Base-by-base conservation (phyloP, 2,329 filamentous ascomycete species). In the Epichloe coenophiala region DNA sequence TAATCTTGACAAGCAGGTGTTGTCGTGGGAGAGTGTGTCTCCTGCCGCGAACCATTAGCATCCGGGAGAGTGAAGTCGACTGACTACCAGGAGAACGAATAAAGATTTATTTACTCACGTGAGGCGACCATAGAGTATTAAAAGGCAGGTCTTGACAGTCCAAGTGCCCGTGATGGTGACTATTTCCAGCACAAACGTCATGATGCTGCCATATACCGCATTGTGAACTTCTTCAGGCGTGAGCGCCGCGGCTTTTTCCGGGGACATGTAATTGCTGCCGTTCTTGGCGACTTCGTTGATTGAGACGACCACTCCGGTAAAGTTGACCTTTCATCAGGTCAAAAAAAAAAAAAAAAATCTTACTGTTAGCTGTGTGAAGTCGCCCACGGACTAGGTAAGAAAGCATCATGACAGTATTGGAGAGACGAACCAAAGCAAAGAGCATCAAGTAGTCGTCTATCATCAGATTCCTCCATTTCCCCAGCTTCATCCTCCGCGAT, bases 371-470 rank as follows among this genome's bases (percentile, higher is more conserved):
- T 1, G 46, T 23, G 13, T 33, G 31, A 46, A 35, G 5, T 46
- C 19, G 4, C 11, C n/a, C 11, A 7, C 11, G 19, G n/a, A 7
- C 17, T 36, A 19, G 39, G 15, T 15, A 3, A 40, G 7, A 33
- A 27, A n/a, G 19, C 7, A 21, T 12, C 21, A 13, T 8, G 17
- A 27, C 15, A 35, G n/a, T 15, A 15, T 15, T 2, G 17, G 45
- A 13, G 7, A 38, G 33, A 65, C 54, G 12, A 54, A 69, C 65
- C 19, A 74, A 63, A 6, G 73, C 70, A 50, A 78, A 65, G 8
- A 74, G 41, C 76, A 81, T 81, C 23, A 77, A 63, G 57, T 72
- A 79, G 58, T 82, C 78, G 56, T 81, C 78, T 27, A 71, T 57
- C 56, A 76, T 73, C n/a, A 78, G 69, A 5, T 66, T 66, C 41